These are phyloP conservation scores for Fulvia fulva DNA, from an alignment of 2,329 filamentous ascomycete genomes.

Conservation along the genomic window DNA sequence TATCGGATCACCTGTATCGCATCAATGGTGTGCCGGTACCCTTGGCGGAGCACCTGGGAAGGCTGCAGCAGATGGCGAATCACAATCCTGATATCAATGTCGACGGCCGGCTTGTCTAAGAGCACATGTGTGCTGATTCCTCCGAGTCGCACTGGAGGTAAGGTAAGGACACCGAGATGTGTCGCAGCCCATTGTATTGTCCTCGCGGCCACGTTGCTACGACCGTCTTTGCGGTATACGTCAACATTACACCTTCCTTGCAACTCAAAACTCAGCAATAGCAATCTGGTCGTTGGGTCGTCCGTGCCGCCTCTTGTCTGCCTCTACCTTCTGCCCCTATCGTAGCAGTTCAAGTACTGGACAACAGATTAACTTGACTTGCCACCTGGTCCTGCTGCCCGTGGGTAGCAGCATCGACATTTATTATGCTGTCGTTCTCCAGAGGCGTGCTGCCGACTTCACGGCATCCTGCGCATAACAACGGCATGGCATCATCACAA, in stretches of 20 bases:
- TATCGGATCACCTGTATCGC: too few relatives aligned
- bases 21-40: too few relatives aligned
- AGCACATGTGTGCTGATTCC: not conserved
- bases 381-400: not conserved
- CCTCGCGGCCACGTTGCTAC: not conserved
- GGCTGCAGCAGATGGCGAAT: too few relatives aligned
- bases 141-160: not conserved
- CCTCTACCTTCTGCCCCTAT: not conserved
- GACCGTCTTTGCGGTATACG: not conserved
- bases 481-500: conserved; percentile 5
- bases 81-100: too few relatives aligned
- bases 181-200: not conserved
- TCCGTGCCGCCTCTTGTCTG: too few relatives aligned
- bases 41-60: too few relatives aligned
- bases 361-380: not conserved
- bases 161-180: not conserved
- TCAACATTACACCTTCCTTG: not conserved
- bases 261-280: not conserved
- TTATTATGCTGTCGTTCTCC: conserved; percentile 12
- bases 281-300: not conserved
- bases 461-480: not conserved
- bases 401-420: not conserved
- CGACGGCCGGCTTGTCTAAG: too few relatives aligned
- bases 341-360: not conserved
- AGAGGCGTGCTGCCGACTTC: conserved; percentile 7